Evolutionary conservation across 805 yeast species (phyloP).

Genomic region (Wickerhamomyces canadensis): DNA sequence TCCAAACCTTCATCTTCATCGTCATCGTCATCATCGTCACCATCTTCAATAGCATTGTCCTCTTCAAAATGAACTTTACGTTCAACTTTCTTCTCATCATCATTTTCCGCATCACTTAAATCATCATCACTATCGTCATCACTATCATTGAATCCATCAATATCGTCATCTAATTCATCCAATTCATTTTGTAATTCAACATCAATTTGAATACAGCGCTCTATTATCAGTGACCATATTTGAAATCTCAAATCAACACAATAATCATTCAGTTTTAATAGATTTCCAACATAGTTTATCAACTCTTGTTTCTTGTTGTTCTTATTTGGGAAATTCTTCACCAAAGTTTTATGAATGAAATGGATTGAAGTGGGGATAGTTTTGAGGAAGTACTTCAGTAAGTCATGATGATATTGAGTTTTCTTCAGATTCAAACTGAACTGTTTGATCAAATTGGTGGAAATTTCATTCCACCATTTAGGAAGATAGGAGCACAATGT

Average conservation of each 20-base stretch:
- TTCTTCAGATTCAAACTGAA: constrained; percentile 35
- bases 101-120: constrained; percentile 15
- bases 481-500: constrained; percentile 84
- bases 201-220: constrained; percentile 78
- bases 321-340: constrained; percentile 73
- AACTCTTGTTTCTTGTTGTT: constrained; percentile 49
- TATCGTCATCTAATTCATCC: constrained; percentile 60
- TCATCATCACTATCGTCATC: constrained; percentile 17
- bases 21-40: constrained; percentile 25
- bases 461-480: constrained; percentile 85
- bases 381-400: constrained; percentile 57
- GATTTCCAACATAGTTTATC: constrained; percentile 60
- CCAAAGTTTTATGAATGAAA: constrained; percentile 52
- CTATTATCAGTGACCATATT: constrained; percentile 77
- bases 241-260: constrained; percentile 70
- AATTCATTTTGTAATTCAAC: constrained; percentile 87
- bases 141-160: constrained; percentile 26
- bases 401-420: constrained; percentile 53
- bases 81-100: constrained; percentile 13
- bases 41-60: constrained; percentile 24
- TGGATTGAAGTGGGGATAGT: constrained; percentile 80
- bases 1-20: constrained; percentile 33
- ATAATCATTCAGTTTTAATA: constrained; percentile 55
- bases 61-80: constrained; percentile 19
- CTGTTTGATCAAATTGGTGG: constrained; percentile 57